Conservation (phyloP, 495 filamentous ascomycete species). For the Penicillium cataractarum region DNA sequence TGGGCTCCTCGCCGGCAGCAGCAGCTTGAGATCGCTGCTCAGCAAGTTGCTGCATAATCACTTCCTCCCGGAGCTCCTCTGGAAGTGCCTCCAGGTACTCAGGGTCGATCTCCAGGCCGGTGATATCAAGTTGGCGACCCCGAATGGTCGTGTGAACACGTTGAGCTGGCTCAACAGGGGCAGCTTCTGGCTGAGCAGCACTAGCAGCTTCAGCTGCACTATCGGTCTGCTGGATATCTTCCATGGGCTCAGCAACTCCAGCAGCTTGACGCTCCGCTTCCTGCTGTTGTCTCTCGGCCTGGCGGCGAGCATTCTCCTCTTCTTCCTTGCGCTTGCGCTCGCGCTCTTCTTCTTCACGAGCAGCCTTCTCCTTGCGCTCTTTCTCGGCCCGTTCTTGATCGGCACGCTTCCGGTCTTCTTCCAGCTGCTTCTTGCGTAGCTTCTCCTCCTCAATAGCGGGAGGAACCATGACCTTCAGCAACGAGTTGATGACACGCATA, state of each 20-base stretch:
- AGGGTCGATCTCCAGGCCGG: slow-evolving; percentile 88
- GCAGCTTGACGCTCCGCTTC: slow-evolving; percentile 53
- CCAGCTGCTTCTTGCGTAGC: slow-evolving; percentile 53
- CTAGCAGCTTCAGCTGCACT: slow-evolving; percentile 35
- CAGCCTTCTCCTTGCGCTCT: slow-evolving; percentile 54
- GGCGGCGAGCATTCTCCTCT: slow-evolving; percentile 56
- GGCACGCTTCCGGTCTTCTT: slow-evolving; percentile 52
- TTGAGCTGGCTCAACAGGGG: slow-evolving; percentile 53
- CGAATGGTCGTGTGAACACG: slow-evolving; percentile 80
- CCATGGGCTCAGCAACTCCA: slow-evolving; percentile 68
- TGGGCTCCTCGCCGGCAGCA: slow-evolving; percentile 79
- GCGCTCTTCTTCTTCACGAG: slow-evolving; percentile 62
- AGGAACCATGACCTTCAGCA: slow-evolving; percentile 76
- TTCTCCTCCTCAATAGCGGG: slow-evolving; percentile 80
- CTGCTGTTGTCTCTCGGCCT: slow-evolving; percentile 50
- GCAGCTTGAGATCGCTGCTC: slow-evolving; percentile 79
- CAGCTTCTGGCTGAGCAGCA: slow-evolving; percentile 41
- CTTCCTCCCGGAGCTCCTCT: slow-evolving; percentile 93
- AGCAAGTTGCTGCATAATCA: slow-evolving; percentile 83
- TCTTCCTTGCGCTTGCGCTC: slow-evolving; percentile 67
- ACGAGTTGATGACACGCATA: slow-evolving; percentile 68
- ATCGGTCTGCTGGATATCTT: slow-evolving; percentile 74
- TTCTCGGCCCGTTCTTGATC: slow-evolving; percentile 52
- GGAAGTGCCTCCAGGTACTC: slow-evolving; percentile 93
- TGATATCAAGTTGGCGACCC: slow-evolving; percentile 86